These are phyloP conservation scores for Diaporthe destruens DNA, from an alignment of 2,329 filamentous ascomycete genomes.

Conservation along the genomic window DNA sequence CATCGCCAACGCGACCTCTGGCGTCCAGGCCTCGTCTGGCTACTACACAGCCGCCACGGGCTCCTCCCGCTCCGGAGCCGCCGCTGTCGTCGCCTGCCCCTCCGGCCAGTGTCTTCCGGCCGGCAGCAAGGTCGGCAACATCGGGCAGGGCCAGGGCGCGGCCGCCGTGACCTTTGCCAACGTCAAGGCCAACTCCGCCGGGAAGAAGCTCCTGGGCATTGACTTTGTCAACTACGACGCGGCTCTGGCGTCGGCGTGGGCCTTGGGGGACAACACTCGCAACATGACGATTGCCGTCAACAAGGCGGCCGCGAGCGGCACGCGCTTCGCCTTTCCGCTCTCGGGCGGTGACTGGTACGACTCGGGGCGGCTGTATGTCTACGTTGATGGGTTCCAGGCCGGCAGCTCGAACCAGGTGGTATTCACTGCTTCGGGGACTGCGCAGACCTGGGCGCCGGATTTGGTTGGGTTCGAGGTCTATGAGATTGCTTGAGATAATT, in stretches of 20 bases:
- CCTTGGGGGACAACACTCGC: conserved; percentile 59
- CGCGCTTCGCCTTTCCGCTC: conserved; percentile 62
- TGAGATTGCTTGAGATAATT: conserved; percentile 40
- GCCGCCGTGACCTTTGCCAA: conserved; percentile 51
- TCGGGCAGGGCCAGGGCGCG: conserved; percentile 50
- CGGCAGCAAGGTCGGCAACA: conserved; percentile 57
- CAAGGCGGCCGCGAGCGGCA: conserved; percentile 51
- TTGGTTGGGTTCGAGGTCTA: conserved; percentile 58
- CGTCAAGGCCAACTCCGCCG: conserved; percentile 48
- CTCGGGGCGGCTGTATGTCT: conserved; percentile 57
- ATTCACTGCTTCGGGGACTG: conserved; percentile 48
- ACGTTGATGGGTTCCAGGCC: conserved; percentile 59
- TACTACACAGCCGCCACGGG: conserved; percentile 56
- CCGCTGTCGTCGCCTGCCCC: conserved; percentile 52
- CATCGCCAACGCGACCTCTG: conserved; percentile 45
- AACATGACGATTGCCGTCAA: conserved; percentile 66
- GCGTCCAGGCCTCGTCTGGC: conserved; percentile 41
- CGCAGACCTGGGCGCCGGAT: conserved; percentile 53
- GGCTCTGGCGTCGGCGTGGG: conserved; percentile 57
- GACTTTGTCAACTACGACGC: conserved; percentile 68
- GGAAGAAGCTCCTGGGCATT: conserved; percentile 57
- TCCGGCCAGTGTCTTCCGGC: conserved; percentile 56
- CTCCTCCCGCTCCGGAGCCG: conserved; percentile 54
- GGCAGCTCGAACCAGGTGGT: conserved; percentile 54
- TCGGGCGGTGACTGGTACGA: conserved; percentile 65